These are phyloP conservation scores for Rhynchospora pubera DNA, from an alignment of 176 grass and related monocot species.

Conservation along the genomic window DNA sequence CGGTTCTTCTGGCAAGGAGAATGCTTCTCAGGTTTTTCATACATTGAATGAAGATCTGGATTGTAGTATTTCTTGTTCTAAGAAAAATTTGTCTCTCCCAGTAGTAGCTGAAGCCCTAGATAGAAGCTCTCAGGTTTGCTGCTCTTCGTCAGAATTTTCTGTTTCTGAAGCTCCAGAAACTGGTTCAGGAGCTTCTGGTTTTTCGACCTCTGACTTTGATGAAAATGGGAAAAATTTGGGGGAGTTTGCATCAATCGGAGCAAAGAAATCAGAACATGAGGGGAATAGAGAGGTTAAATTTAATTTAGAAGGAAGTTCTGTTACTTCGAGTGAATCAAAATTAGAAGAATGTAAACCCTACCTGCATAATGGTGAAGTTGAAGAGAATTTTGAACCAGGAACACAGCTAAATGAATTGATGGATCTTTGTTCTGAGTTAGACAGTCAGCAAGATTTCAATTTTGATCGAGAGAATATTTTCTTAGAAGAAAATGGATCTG, in stretches of 20 bases:
- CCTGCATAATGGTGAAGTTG: conserved; percentile 18
- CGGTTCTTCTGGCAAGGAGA: conserved; percentile 43
- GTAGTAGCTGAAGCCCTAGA: neutral
- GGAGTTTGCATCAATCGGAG: neutral
- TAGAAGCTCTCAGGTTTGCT: conserved; percentile 1
- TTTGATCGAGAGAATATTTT: neutral
- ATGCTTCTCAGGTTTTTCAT: neutral
- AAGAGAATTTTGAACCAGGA: conserved; percentile 56
- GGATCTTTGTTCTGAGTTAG: conserved; percentile 51
- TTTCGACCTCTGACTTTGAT: conserved; percentile 4
- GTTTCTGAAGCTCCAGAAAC: neutral
- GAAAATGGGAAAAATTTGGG: neutral
- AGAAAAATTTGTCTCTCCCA: neutral
- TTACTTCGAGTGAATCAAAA: conserved; percentile 27
- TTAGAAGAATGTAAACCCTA: conserved; percentile 11
- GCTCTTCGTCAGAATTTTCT: conserved; percentile 11
- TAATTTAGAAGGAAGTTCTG: conserved; percentile 1
- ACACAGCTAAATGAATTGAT: conserved; percentile 88
- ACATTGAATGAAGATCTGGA: conserved; percentile 22
- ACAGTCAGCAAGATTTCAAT: conserved; percentile 23
- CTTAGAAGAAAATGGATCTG: conserved; percentile 18
- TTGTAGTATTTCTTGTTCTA: conserved; percentile 16
- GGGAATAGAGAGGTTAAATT: neutral
- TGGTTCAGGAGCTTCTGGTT: neutral
- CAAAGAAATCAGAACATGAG: neutral